Conservation (phyloP, 169 alveolate species). For the Plasmodium relictum region DNA sequence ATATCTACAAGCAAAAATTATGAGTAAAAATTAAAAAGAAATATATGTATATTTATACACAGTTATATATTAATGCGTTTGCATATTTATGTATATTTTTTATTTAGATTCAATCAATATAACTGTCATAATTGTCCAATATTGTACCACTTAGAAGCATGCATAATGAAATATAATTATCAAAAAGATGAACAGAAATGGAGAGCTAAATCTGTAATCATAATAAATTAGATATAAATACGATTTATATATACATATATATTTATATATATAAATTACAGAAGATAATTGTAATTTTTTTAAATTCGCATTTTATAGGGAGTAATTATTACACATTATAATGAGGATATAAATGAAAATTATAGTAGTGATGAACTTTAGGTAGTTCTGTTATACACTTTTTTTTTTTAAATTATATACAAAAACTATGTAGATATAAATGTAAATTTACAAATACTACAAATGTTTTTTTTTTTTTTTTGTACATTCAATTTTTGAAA, state of each 20-base stretch:
- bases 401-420: slow-evolving; percentile 8
- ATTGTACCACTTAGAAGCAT: slow-evolving; percentile 52
- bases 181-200: slow-evolving; percentile 35
- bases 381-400: background rate
- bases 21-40: slow-evolving; percentile 37
- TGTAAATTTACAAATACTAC: background rate
- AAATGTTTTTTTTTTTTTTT: background rate
- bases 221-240: background rate
- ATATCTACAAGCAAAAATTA: slow-evolving; percentile 61
- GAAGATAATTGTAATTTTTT: background rate
- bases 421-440: background rate
- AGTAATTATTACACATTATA: slow-evolving; percentile 28
- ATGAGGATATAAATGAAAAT: slow-evolving; percentile 2
- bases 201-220: slow-evolving; percentile 72
- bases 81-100: background rate
- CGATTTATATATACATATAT: background rate
- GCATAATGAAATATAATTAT: slow-evolving; percentile 23
- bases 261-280: background rate
- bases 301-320: slow-evolving; percentile 15
- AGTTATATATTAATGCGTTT: background rate
- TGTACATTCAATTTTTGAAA: background rate
- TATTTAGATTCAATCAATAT: slow-evolving; percentile 47
- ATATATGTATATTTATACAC: background rate
- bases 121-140: slow-evolving; percentile 71
- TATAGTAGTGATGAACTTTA: slow-evolving; percentile 47